Evolutionary conservation across 202 grass and related monocot species (phyloP).

Genomic region (Schoenoplectus triqueter): DNA sequence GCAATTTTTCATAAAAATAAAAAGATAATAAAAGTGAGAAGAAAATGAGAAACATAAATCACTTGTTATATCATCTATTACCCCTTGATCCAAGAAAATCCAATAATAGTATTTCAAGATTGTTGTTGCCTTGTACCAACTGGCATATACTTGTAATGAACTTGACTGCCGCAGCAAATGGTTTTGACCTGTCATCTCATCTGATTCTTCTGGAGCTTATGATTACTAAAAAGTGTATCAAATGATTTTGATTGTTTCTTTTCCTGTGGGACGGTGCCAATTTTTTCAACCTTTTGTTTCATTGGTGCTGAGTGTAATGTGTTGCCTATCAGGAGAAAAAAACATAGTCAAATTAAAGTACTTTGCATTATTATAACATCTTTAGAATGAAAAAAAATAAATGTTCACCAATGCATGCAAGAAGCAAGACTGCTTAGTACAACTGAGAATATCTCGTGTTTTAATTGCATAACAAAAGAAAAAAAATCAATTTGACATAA

Average conservation of each 20-base stretch:
- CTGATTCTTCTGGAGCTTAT: slow-evolving; percentile 40
- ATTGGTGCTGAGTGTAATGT: background rate
- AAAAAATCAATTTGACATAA: slow-evolving; percentile 33
- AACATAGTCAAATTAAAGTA: background rate
- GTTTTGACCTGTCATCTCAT: background rate
- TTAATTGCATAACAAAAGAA: slow-evolving; percentile 34
- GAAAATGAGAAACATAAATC: too few relatives aligned
- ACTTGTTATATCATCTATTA: too few relatives aligned
- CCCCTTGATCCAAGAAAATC: background rate
- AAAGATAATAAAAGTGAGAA: too few relatives aligned
- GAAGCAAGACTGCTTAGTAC: slow-evolving; percentile 32
- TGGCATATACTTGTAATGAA: background rate
- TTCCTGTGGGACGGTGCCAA: background rate
- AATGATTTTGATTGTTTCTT: slow-evolving; percentile 22
- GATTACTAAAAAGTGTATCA: slow-evolving; percentile 36
- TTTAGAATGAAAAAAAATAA: slow-evolving; percentile 20
- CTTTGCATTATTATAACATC: slow-evolving; percentile 8
- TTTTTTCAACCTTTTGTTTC: slow-evolving; percentile 6
- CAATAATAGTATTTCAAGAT: background rate
- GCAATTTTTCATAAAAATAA: too few relatives aligned
- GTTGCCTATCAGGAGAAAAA: slow-evolving; percentile 19
- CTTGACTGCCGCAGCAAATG: background rate
- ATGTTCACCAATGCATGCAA: background rate
- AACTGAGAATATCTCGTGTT: slow-evolving; percentile 25
- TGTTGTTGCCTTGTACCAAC: background rate